Evolutionary conservation across 2,329 filamentous ascomycete species (phyloP).

Genomic region (Penicillium sumatraense): DNA sequence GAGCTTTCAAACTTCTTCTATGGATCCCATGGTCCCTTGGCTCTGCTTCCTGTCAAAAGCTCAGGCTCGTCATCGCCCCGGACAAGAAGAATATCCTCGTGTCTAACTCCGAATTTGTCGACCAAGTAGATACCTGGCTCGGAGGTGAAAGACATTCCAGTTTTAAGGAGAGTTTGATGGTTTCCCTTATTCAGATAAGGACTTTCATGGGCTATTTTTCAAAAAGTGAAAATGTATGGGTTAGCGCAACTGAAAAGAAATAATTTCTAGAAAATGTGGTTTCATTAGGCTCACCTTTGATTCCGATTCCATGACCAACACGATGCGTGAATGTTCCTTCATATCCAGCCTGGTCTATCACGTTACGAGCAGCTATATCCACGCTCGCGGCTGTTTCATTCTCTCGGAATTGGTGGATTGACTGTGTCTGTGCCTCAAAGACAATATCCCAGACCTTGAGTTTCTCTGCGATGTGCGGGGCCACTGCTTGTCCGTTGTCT

Average conservation of each 20-base stretch:
- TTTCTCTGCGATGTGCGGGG: conserved; percentile 50
- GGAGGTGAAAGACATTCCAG: conserved; percentile 67
- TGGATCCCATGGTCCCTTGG: conserved; percentile 59
- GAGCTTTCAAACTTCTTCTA: conserved; percentile 1
- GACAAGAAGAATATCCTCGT: conserved; percentile 66
- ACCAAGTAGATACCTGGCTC: conserved; percentile 68
- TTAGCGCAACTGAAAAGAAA: not conserved
- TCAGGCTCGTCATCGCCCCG: conserved; percentile 59
- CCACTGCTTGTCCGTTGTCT: conserved; percentile 9
- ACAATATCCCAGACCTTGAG: conserved; percentile 63
- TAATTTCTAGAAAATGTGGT: not conserved
- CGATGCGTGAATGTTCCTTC: conserved; percentile 65
- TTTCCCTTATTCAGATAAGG: conserved; percentile 70
- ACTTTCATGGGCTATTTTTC: conserved; percentile 57
- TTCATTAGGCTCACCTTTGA: conserved; percentile 56
- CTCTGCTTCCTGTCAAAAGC: conserved; percentile 59
- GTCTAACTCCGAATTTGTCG: conserved; percentile 64
- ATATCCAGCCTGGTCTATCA: conserved; percentile 64
- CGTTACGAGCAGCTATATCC: conserved; percentile 62
- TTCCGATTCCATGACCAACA: conserved; percentile 67
- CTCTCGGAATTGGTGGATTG: conserved; percentile 55
- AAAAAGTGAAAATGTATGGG: no score
- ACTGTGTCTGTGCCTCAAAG: conserved; percentile 64
- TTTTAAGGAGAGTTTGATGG: conserved; percentile 48
- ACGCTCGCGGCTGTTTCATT: conserved; percentile 63